Base-by-base conservation (phyloP, 179 eudicot genomes). In the Silene vulgaris region DNA sequence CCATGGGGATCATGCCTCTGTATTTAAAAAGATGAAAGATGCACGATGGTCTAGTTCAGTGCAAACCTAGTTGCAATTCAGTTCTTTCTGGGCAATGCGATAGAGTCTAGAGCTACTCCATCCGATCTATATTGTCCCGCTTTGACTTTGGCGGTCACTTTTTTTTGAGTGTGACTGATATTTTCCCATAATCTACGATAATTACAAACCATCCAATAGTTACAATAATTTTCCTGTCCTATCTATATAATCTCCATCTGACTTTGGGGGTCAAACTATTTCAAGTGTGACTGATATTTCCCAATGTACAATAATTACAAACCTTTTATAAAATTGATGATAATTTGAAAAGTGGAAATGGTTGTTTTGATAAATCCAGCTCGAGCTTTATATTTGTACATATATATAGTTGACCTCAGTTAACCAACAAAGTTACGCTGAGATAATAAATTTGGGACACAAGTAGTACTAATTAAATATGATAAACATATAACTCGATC, bases 21-120 rank as follows among this genome's bases (percentile, higher is more conserved):
- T 43, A 30, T 32, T 30, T 20, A 16, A 30, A 65, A 6, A 28
- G 30, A 8, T n/a, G 17, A 9, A 8, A 28, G 1, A 28, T 37
- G 54, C 20, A 12, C 40, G 71, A 69, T 69, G 72, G 23, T 43
- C 12, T 43, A 43, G 30, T 19, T 69, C 72, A 8, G 28, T 69
- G 72, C 56, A 3, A 26, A 12, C 23, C 72, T 69, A 17, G 8
- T 43, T 40, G 23, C 13, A 19, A 37, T 32, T 26, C 43, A 17
- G 37, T 20, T 23, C 28, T 50, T 64, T 30, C 56, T 9, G 52
- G 56, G 32, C 5, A 23, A 13, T 30, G 52, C 17, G 30, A 23
- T 57, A 35, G 32, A 20, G 67, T 14, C 60, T 54, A 14, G 7
- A 5, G 45, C 30, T 40, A 19, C 16, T 69, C 3, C 14, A 8